Base-by-base conservation (phyloP, 768 basidiomycete genomes). In the Russula abietina region DNA sequence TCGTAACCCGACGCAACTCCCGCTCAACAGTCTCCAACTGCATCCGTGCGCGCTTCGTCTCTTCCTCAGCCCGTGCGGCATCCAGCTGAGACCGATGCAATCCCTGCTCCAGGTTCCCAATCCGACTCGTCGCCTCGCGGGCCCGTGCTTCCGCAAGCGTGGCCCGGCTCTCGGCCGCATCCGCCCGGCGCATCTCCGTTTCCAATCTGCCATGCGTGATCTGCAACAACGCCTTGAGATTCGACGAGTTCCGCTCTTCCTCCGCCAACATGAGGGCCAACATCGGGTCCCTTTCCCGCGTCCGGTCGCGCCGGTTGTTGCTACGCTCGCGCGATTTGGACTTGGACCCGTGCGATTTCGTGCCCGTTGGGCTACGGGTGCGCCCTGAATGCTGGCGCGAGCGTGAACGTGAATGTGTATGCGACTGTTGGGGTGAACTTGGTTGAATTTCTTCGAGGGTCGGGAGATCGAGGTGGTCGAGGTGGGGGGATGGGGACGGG, bases 201-300 rank as follows among this genome's bases (percentile, higher is more conserved):
- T 66, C 67, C 30, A 67, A 51, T 1, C 67, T 61, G 28, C 62
- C 67, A 11, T 61, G 58, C 26, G 67, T 66, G 41, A 66, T 54
- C 45, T 60, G 65, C 48, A 68, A 48, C 55, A 68, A 43, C 46
- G 65, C 61, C 43, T 63, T 66, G 33, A 68, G 61, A 41, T 63
- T 66, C 57, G 64, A 62, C 41, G 67, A 59, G 58, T 68, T 66
- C 45, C 67, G 65, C 48, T 68, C 67, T 39, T 66, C 65, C 55
- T 68, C 67, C 43, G 52, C 67, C 43, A 68, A 56, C 67, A 68
- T 66, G 36, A 68, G 22, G n/a, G 63, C 63, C 58, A 68, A 41
- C 65, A 68, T 63, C 52, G 65, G 62, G 36, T 57, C 62, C 19
- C 63, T 24, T 26, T 61, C 57, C 55, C 52, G 28, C 3, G 41